Conservation (phyloP, 495 filamentous ascomycete species). For the Neohortaea acidophila region DNA sequence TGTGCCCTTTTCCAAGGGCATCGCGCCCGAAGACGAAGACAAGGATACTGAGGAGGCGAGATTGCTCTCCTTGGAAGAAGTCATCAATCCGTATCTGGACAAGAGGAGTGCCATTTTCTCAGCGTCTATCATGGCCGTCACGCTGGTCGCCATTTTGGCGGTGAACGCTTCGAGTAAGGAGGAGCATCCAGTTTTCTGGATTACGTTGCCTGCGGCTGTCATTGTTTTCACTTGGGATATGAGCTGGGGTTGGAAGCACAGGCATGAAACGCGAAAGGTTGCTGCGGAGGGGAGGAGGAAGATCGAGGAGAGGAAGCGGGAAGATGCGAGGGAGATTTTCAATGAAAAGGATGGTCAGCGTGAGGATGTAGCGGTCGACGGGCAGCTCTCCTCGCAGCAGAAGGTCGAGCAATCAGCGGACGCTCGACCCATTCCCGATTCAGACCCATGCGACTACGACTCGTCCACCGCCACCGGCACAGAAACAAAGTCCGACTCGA, state of each 20-base stretch:
- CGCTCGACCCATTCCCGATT: too few species aligned
- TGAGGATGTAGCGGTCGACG: too few species aligned
- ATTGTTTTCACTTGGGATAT: constrained; percentile 51
- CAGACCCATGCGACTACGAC: too few species aligned
- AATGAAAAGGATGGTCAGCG: too few species aligned
- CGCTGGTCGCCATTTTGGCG: constrained; percentile 41
- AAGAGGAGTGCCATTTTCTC: constrained; percentile 46
- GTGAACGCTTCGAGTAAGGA: constrained; percentile 40
- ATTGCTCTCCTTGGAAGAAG: constrained; percentile 45
- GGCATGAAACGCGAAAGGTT: constrained; percentile 43
- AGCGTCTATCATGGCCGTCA: constrained; percentile 43
- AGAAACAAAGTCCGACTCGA: too few species aligned
- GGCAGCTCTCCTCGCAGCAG: too few species aligned
- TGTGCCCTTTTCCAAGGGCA: constrained; percentile 45
- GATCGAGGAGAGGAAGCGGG: constrained; percentile 32
- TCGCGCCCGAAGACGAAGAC: constrained; percentile 36
- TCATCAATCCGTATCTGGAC: constrained; percentile 56
- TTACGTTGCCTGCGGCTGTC: constrained; percentile 46
- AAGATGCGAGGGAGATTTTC: too few species aligned
- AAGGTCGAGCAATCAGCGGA: too few species aligned
- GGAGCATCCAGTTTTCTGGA: constrained; percentile 41
- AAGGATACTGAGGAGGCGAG: constrained; percentile 36
- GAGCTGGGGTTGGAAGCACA: constrained; percentile 39
- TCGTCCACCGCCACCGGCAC: too few species aligned
- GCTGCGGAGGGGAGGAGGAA: constrained; percentile 39